These are phyloP conservation scores for Nakazawaea siamensis DNA, from an alignment of 805 yeast genomes.

Conservation along the genomic window DNA sequence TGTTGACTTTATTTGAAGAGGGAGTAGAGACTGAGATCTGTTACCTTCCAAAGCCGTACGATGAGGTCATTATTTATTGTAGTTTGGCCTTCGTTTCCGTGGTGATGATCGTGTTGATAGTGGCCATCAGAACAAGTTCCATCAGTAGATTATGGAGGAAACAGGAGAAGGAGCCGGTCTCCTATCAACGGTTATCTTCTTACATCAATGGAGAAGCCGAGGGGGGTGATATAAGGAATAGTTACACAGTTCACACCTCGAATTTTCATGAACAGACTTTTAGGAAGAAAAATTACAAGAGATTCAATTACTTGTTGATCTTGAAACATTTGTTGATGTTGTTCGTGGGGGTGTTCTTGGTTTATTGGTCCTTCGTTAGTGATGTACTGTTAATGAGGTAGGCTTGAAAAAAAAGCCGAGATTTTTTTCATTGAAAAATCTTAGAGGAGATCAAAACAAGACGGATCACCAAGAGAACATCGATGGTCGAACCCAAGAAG, in stretches of 20 bases:
- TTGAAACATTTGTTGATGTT: background rate
- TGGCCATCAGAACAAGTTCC: slow-evolving; percentile 4
- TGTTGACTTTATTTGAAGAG: slow-evolving; percentile 43
- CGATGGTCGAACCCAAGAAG: too few species aligned
- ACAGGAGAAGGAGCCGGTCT: slow-evolving; percentile 5
- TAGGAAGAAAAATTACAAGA: slow-evolving; percentile 1
- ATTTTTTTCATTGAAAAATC: too few species aligned
- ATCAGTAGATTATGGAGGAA: background rate
- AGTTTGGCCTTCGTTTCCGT: slow-evolving; percentile 23
- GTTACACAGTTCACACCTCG: slow-evolving; percentile 7
- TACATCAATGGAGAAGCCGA: slow-evolving; percentile 2
- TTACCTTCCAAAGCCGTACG: slow-evolving; percentile 37
- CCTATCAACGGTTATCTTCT: slow-evolving; percentile 3
- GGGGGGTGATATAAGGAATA: slow-evolving; percentile 2
- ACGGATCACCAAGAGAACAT: too few species aligned
- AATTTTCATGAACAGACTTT: slow-evolving; percentile 1
- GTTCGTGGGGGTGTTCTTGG: background rate
- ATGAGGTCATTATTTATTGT: slow-evolving; percentile 30
- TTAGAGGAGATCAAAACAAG: too few species aligned
- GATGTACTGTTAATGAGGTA: slow-evolving; percentile 12
- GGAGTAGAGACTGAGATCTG: slow-evolving; percentile 22
- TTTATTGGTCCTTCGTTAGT: slow-evolving; percentile 12
- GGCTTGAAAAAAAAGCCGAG: too few species aligned
- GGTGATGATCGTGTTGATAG: slow-evolving; percentile 6
- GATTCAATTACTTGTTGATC: slow-evolving; percentile 2